Percentiles rank a stretch among this genome's conserved stretches.
These are phyloP conservation scores for Verruconis gallopava DNA, from an alignment of 2,329 filamentous ascomycete genomes.

Conservation along the genomic window DNA sequence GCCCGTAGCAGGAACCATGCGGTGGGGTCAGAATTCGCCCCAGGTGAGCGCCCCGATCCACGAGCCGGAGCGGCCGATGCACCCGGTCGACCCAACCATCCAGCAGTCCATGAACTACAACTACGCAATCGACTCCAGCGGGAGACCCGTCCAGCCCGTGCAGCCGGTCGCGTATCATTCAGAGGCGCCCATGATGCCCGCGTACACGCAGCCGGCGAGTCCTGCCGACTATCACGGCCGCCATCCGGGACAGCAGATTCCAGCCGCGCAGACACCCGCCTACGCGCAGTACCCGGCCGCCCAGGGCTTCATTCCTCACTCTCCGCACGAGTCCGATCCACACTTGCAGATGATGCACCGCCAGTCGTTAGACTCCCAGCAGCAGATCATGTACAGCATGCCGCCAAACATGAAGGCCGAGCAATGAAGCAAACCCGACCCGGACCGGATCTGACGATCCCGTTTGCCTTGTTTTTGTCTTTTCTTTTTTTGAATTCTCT, in stretches of 20 bases:
- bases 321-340: slow-evolving; percentile 23
- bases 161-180: slow-evolving; percentile 19
- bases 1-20: slow-evolving; percentile 2
- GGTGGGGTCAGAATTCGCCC: slow-evolving; percentile 7
- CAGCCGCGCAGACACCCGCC: slow-evolving; percentile 17
- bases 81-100: slow-evolving; percentile 10
- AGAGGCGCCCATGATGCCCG: slow-evolving; percentile 22
- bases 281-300: slow-evolving; percentile 19
- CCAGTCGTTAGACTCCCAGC: slow-evolving; percentile 14
- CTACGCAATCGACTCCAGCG: slow-evolving; percentile 25
- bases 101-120: slow-evolving; percentile 11
- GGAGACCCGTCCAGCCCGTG: slow-evolving; percentile 21
- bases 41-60: slow-evolving; percentile 4
- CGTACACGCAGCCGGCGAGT: slow-evolving; percentile 20
- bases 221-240: slow-evolving; percentile 10
- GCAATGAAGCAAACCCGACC: too few relatives aligned
- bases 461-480: too few relatives aligned
- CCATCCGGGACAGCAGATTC: slow-evolving; percentile 9
- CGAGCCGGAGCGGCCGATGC: slow-evolving; percentile 21
- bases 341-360: slow-evolving; percentile 27
- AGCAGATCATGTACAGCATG: slow-evolving; percentile 29
- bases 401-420: slow-evolving; percentile 28
- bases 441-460: too few relatives aligned
- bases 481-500: too few relatives aligned
- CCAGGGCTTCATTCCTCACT: slow-evolving; percentile 23